A percentile compares a stretch with the other conserved stretches of the same genome.
Conservation (phyloP, 108 stramenopile genomes). For the Nitzschia inconspicua region DNA sequence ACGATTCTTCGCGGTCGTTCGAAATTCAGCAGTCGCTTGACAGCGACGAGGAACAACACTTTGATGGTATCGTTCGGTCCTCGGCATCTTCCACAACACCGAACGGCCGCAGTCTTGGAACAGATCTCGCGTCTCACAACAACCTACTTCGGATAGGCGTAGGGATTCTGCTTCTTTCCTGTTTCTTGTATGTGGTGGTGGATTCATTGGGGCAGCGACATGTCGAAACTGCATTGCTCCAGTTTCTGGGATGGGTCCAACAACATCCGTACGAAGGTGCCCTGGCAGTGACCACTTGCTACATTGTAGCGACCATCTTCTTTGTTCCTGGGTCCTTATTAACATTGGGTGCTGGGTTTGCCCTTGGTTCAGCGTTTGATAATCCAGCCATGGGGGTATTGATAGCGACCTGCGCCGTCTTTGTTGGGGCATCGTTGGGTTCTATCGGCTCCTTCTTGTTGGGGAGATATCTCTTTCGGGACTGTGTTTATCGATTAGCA, state of each 20-base stretch:
- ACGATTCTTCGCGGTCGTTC: too few species aligned
- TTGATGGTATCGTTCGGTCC: too few species aligned
- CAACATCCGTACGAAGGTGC: constrained; percentile 39
- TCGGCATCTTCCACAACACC: too few species aligned
- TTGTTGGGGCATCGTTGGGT: constrained; percentile 27
- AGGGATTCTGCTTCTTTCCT: too few species aligned
- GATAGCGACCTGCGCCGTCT: constrained; percentile 34
- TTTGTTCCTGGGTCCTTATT: constrained; percentile 64
- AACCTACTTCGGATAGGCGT: too few species aligned
- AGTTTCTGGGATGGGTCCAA: constrained; percentile 50
- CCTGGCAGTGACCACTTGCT: constrained; percentile 55
- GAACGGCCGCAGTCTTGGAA: too few species aligned
- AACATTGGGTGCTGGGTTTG: constrained; percentile 62
- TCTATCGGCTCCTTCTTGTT: constrained; percentile 43
- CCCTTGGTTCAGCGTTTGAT: constrained; percentile 52
- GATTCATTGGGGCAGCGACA: constrained; percentile 36
- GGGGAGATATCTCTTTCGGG: constrained; percentile 57
- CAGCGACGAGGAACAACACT: too few species aligned
- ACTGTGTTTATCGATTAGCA: constrained; percentile 38
- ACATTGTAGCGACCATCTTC: constrained; percentile 49
- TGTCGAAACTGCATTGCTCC: constrained; percentile 21
- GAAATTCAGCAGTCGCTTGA: too few species aligned
- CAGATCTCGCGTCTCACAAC: too few species aligned
- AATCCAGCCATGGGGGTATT: constrained; percentile 31
- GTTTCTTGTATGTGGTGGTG: constrained; percentile 31